Conservation (phyloP, 106 monocot species). For the Platanthera zijinensis region DNA sequence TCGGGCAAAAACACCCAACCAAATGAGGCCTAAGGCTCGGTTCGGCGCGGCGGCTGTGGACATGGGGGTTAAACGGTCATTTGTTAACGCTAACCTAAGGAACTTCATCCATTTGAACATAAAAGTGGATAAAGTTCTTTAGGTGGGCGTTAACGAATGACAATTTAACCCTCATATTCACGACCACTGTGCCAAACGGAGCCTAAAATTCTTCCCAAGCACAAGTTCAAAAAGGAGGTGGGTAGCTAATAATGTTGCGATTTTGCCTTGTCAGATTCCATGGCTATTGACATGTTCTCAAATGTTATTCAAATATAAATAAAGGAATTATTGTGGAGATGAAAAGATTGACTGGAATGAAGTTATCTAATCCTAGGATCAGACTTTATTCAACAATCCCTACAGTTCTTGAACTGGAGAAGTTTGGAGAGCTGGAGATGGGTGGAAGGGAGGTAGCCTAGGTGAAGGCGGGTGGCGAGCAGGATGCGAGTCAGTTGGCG, state of each 20-base stretch:
- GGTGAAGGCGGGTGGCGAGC: conserved; percentile 70
- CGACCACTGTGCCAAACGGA: too few relatives aligned
- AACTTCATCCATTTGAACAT: too few relatives aligned
- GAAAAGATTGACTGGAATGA: not conserved
- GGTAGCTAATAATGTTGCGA: conserved; percentile 90
- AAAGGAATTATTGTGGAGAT: not conserved
- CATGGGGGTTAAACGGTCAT: too few relatives aligned
- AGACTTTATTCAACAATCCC: not conserved
- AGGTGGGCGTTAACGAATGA: too few relatives aligned
- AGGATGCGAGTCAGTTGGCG: conserved; percentile 64
- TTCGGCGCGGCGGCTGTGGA: too few relatives aligned
- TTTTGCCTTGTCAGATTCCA: conserved; percentile 74
- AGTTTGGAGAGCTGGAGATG: conserved; percentile 55
- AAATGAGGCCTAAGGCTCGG: too few relatives aligned
- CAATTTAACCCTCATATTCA: too few relatives aligned
- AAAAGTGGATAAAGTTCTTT: too few relatives aligned
- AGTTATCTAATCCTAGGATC: too few relatives aligned
- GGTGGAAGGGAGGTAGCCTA: conserved; percentile 54
- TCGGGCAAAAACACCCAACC: too few relatives aligned
- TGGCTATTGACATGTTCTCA: conserved; percentile 73
- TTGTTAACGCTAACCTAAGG: too few relatives aligned
- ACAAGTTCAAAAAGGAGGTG: conserved; percentile 86
- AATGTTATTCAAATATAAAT: conserved; percentile 25
- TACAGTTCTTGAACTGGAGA: conserved; percentile 57
- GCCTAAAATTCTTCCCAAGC: conserved; percentile 43